Percentiles rank a stretch among this genome's conserved stretches.
Evolutionary conservation across 2,329 filamentous ascomycete species (phyloP).

Genomic region (Calonectria henricotiae): DNA sequence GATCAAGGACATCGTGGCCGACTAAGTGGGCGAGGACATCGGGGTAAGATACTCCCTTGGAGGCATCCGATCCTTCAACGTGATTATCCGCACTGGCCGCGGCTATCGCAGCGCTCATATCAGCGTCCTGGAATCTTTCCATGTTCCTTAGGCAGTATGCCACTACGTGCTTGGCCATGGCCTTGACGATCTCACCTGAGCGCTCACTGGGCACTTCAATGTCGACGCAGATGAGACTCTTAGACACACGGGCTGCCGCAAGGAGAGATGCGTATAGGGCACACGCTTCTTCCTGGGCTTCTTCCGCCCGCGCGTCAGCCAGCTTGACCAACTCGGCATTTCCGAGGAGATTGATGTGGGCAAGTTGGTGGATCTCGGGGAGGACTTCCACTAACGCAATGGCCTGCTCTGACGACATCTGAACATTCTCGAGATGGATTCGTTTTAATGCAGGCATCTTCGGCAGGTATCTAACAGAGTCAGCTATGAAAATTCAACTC

Average conservation of each 20-base stretch:
- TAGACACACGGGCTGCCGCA: conserved; percentile 87
- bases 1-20: conserved; percentile 73
- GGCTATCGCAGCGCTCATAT: conserved; percentile 68
- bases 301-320: conserved; percentile 83
- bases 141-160: conserved; percentile 95
- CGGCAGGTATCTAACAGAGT: conserved; percentile 77
- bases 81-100: conserved; percentile 61
- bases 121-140: conserved; percentile 81
- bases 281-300: conserved; percentile 91
- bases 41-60: conserved; percentile 69
- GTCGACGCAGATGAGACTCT: conserved; percentile 89
- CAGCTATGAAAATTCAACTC: conserved; percentile 12
- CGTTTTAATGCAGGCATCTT: conserved; percentile 85
- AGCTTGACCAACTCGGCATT: conserved; percentile 82
- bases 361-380: conserved; percentile 85
- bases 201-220: conserved; percentile 88
- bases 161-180: conserved; percentile 93
- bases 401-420: conserved; percentile 87
- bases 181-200: conserved; percentile 92
- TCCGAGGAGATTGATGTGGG: conserved; percentile 89
- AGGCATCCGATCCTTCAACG: conserved; percentile 49
- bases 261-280: conserved; percentile 94
- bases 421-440: conserved; percentile 88
- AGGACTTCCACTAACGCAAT: conserved; percentile 93
- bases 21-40: conserved; percentile 91